A percentile compares a stretch with the other conserved stretches of the same genome.
Evolutionary conservation across 441 rosid species (phyloP).

Genomic region (Euphorbia corollata): DNA sequence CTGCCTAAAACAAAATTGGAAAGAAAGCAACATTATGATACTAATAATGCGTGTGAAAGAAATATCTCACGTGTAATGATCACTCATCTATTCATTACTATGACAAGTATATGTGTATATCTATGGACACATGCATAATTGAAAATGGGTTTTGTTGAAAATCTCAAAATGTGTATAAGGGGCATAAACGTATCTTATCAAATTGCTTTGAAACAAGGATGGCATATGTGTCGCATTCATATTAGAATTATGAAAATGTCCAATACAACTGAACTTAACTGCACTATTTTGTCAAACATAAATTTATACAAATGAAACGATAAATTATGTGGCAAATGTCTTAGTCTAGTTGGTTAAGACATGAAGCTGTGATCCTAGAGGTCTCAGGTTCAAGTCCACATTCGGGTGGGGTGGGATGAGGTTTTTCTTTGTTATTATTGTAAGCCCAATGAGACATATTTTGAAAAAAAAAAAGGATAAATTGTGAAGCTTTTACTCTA

Average conservation of each 20-base stretch:
- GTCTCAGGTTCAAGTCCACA: too few species aligned
- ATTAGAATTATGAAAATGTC: constrained; percentile 10
- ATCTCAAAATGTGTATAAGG: constrained; percentile 4
- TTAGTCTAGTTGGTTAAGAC: too few species aligned
- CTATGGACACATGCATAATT: neutral
- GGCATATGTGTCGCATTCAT: neutral
- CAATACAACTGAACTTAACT: constrained; percentile 1
- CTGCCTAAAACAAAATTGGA: constrained; percentile 55
- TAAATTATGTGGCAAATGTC: too few species aligned
- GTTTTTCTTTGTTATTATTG: too few species aligned
- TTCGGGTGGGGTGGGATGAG: too few species aligned
- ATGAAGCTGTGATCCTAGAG: too few species aligned
- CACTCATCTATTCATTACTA: neutral
- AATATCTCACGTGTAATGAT: neutral
- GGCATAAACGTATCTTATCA: neutral
- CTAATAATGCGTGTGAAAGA: constrained; percentile 14
- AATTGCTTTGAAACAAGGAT: constrained; percentile 7
- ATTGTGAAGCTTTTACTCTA: constrained; percentile 13
- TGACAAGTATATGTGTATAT: neutral
- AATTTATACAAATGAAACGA: constrained; percentile 3
- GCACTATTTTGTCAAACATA: neutral
- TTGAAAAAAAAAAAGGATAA: too few species aligned
- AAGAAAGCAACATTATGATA: constrained; percentile 16
- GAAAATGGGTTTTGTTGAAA: neutral
- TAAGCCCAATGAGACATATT: too few species aligned